Evolutionary conservation across 2,329 filamentous ascomycete genomes (phyloP).

Genomic region (Monilinia aucupariae): DNA sequence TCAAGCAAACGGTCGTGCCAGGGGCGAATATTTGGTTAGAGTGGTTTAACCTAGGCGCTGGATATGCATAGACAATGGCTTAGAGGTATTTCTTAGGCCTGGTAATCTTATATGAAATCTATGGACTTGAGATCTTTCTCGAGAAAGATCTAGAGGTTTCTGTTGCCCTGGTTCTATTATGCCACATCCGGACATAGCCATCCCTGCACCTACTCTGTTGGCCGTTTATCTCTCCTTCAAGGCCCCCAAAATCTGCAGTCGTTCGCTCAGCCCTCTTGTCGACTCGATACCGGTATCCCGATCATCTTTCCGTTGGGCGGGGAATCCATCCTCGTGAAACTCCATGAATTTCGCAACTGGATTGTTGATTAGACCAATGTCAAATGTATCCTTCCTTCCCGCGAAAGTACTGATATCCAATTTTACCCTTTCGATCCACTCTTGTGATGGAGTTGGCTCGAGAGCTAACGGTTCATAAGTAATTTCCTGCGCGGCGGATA

Average conservation of each 20-base stretch:
- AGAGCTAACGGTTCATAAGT: not conserved
- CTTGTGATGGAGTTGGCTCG: not conserved
- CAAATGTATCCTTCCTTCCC: not conserved
- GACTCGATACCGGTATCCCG: rapidly evolving
- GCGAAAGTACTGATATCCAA: not conserved
- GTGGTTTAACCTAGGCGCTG: too few species aligned
- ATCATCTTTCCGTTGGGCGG: not conserved
- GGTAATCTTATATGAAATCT: not conserved
- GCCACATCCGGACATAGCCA: not conserved
- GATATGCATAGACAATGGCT: not conserved
- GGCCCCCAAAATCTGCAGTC: not conserved
- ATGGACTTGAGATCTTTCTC: not conserved
- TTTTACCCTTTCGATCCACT: not conserved
- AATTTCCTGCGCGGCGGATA: not conserved
- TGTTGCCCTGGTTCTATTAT: too few species aligned
- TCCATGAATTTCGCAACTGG: not conserved
- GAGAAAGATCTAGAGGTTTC: not conserved
- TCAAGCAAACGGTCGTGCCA: too few species aligned
- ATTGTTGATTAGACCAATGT: not conserved
- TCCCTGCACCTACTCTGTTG: not conserved
- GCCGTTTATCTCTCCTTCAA: too few species aligned
- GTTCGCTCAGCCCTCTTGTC: not conserved
- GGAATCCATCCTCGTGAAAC: not conserved
- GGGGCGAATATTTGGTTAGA: not conserved
- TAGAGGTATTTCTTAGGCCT: not conserved